Conservation (phyloP, 2,329 filamentous ascomycete genomes). For the Nigrospora osmanthi region DNA sequence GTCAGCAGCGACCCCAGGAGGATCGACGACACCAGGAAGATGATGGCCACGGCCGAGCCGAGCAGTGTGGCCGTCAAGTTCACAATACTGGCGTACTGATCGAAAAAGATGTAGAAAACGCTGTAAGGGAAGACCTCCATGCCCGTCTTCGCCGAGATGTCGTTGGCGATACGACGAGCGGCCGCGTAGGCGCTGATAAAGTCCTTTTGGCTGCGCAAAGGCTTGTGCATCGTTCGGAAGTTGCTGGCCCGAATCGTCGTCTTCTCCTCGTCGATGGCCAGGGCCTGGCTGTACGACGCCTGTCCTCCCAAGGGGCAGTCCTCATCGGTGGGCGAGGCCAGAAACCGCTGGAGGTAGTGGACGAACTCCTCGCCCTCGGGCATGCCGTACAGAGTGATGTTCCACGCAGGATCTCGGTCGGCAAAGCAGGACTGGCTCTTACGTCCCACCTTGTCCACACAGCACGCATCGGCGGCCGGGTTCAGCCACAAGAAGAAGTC, state of each 20-base stretch:
- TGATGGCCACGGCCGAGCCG: slow-evolving; percentile 75
- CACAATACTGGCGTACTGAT: slow-evolving; percentile 87
- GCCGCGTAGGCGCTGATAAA: slow-evolving; percentile 89
- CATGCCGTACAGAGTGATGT: slow-evolving; percentile 83
- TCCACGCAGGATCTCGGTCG: slow-evolving; percentile 73
- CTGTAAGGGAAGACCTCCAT: slow-evolving; percentile 93
- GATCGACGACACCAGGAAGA: slow-evolving; percentile 70
- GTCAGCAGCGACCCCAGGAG: slow-evolving; percentile 81
- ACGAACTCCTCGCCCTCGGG: slow-evolving; percentile 89
- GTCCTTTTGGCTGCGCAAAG: slow-evolving; percentile 79
- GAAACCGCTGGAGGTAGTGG: slow-evolving; percentile 75
- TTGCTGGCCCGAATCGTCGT: slow-evolving; percentile 72
- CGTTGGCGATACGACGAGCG: slow-evolving; percentile 77
- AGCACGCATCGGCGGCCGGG: slow-evolving; percentile 62
- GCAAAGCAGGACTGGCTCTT: slow-evolving; percentile 69
- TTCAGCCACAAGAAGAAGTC: slow-evolving; percentile 98
- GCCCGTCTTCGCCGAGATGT: slow-evolving; percentile 63
- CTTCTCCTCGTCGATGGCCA: slow-evolving; percentile 65
- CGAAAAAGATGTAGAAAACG: slow-evolving; percentile 98
- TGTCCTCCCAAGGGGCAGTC: slow-evolving; percentile 83
- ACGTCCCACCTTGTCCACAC: slow-evolving; percentile 42
- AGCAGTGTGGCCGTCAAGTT: slow-evolving; percentile 72
- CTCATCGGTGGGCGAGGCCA: slow-evolving; percentile 69
- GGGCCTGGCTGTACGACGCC: slow-evolving; percentile 77
- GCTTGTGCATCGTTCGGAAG: slow-evolving; percentile 85